These are phyloP conservation scores for Fimicolochytrium jonesii DNA, from an alignment of 192 early-diverging fungal genomes.

Conservation along the genomic window DNA sequence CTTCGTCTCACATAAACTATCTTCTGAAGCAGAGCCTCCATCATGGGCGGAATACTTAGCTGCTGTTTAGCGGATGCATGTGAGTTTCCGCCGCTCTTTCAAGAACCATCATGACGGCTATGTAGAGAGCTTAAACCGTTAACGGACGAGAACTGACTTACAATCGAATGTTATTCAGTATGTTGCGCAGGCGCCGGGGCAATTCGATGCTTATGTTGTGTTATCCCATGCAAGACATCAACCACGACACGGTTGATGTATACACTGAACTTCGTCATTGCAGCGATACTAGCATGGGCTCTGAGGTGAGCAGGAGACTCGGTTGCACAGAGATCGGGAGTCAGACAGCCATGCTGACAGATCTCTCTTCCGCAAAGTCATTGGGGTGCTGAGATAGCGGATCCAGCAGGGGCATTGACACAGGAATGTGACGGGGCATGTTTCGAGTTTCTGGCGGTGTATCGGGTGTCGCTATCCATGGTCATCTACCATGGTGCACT, in stretches of 20 bases:
- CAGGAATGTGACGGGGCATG: slow-evolving; percentile 3
- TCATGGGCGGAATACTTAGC: not conserved
- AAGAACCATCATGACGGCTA: not conserved
- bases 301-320: slow-evolving; percentile 14
- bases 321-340: not conserved
- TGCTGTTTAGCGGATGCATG: slow-evolving; percentile 12
- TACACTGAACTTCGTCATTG: slow-evolving; percentile 3
- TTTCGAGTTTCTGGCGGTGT: slow-evolving; percentile 17
- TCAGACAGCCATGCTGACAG: not conserved
- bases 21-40: no score
- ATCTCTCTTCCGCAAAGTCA: not conserved
- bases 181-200: not conserved
- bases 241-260: slow-evolving; percentile 12
- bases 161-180: not conserved
- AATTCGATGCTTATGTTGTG: not conserved
- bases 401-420: slow-evolving; percentile 1
- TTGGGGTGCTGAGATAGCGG: not conserved
- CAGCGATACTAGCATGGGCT: not conserved
- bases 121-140: not conserved
- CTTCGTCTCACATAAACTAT: no score
- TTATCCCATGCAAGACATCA: slow-evolving; percentile 3
- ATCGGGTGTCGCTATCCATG: slow-evolving; percentile 7
- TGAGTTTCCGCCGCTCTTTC: not conserved
- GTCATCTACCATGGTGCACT: slow-evolving; percentile 13
- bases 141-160: not conserved